These are phyloP conservation scores for Plasmodium gaboni DNA, from an alignment of 169 alveolate species.

Conservation along the genomic window DNA sequence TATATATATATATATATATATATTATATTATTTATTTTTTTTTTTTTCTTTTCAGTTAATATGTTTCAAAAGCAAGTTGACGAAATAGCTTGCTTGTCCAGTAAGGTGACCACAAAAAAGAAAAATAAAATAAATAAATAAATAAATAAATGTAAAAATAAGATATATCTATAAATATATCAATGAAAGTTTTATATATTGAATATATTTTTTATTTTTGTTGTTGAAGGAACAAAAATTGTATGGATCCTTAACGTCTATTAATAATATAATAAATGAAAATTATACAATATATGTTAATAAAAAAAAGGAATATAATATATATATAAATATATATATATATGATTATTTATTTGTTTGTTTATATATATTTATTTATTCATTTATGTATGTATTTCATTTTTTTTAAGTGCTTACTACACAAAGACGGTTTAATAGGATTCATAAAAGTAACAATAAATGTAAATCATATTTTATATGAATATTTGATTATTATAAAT, in stretches of 20 bases:
- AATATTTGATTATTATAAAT: neutral
- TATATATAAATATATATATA: neutral
- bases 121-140: neutral
- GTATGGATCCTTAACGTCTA: conserved; percentile 14
- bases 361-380: neutral
- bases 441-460: conserved; percentile 22
- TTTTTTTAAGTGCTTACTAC: conserved; percentile 14
- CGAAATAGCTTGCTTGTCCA: conserved; percentile 43
- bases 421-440: conserved; percentile 17
- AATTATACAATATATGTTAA: conserved; percentile 43
- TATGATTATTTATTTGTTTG: neutral
- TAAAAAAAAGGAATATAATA: neutral
- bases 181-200: neutral
- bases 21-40: neutral
- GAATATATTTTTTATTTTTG: neutral
- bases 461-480: neutral
- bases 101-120: conserved; percentile 21
- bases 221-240: conserved; percentile 35
- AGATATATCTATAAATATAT: conserved; percentile 2
- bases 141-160: neutral
- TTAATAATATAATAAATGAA: conserved; percentile 17
- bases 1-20: too few relatives aligned
- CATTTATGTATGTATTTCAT: neutral
- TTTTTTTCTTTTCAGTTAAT: conserved; percentile 15
- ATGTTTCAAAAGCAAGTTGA: conserved; percentile 25